Conservation (phyloP, 441 rosid genomes). For the Arabidopsis lyrata region DNA sequence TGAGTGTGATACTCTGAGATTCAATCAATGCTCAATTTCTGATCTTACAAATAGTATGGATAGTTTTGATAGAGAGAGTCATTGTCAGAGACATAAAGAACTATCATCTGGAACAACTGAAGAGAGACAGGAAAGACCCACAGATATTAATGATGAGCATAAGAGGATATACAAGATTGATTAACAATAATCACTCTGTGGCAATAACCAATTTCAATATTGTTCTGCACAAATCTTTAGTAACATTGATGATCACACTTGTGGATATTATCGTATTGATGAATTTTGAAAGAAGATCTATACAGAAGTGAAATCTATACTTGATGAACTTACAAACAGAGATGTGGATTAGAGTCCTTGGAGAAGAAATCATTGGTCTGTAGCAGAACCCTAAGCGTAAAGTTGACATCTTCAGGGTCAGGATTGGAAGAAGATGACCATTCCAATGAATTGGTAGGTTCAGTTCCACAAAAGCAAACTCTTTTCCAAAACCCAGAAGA, state of each 20-base stretch:
- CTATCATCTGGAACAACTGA: conserved; percentile 11
- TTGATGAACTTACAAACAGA: conserved; percentile 8
- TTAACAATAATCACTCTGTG: neutral
- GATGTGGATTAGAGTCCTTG: conserved; percentile 20
- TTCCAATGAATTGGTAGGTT: neutral
- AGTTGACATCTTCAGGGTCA: conserved; percentile 2
- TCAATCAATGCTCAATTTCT: neutral
- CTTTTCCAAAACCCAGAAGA: conserved; percentile 24
- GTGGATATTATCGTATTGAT: neutral
- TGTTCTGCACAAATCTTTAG: conserved; percentile 1
- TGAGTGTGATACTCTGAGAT: neutral
- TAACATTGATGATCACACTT: no score
- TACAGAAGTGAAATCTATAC: neutral
- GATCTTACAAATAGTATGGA: conserved; percentile 12
- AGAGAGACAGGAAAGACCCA: conserved; percentile 9
- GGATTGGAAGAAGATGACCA: conserved; percentile 14
- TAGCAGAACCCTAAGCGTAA: conserved; percentile 8
- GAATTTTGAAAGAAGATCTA: conserved; percentile 7
- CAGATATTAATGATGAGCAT: neutral
- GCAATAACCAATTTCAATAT: neutral
- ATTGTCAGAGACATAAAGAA: conserved; percentile 8
- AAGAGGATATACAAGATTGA: neutral
- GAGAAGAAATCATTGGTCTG: conserved; percentile 34
- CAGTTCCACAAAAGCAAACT: conserved; percentile 21
- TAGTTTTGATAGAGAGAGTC: neutral